A percentile compares a stretch with the other conserved stretches of the same genome.
phyloP scores from a whole-genome alignment of 202 grass and related monocot species.

The Dendrocalamus latiflorus region DNA sequence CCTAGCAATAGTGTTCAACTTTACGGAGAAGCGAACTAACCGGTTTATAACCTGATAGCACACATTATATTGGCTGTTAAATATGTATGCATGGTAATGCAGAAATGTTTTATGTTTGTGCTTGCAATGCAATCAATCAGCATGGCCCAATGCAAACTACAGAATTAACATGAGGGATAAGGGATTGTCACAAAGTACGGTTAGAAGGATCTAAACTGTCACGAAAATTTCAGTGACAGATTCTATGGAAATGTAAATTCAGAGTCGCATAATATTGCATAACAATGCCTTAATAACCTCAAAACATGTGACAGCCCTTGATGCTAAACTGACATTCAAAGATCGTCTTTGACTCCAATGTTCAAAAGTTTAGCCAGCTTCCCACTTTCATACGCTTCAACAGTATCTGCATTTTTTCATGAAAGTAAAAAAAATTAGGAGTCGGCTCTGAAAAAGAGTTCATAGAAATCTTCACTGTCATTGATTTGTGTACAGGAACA shows the following conservation, averaged over 20 bases:
- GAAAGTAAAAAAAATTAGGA: background rate
- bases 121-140: background rate
- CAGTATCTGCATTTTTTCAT: constrained; percentile 57
- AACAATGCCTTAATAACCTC: background rate
- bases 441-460: background rate
- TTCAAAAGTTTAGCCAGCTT: constrained; percentile 69
- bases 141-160: background rate
- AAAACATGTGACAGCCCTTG: background rate
- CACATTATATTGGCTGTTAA: background rate
- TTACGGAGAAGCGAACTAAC: too few species aligned
- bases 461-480: background rate
- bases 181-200: background rate
- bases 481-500: background rate
- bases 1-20: too few species aligned
- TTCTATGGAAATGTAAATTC: background rate
- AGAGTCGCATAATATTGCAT: background rate
- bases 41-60: too few species aligned
- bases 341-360: constrained; percentile 54
- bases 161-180: background rate
- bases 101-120: background rate
- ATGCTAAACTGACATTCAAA: constrained; percentile 36
- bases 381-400: constrained; percentile 75
- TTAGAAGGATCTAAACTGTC: background rate
- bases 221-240: background rate
- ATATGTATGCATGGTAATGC: background rate